Base-by-base conservation (phyloP, 306 rosid species). In the Biancaea sappan region DNA sequence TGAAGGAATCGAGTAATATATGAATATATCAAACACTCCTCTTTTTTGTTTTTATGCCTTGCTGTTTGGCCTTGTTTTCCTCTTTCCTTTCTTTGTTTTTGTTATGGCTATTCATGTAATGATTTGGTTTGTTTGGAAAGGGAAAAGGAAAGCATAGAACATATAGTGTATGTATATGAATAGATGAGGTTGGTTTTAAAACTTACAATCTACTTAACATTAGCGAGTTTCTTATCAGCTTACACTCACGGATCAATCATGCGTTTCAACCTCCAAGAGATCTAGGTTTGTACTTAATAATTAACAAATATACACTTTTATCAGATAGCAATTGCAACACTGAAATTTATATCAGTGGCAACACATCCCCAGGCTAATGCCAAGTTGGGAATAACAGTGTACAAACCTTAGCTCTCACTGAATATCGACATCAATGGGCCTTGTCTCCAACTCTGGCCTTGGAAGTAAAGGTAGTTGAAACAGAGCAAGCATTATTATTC, bases 1-100 rank as follows among this genome's bases (percentile, higher is more conserved):
- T 0, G 96, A 93, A 84, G 94, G 66, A 69, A 72, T 25, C 26
- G 86, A 89, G 79, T 84, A 60, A 24, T 22, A 63, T 71, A 29
- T 12, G 14, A 32, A 31, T 32, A 69, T 18, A 16, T 37, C 1
- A 60, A 26, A 41, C 15, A 12, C 10, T 21, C 6, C 40, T 34
- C 46, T 51, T 4, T 54, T 53, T 58, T 53, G 0, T 26, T 3
- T n/a, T 57, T 53, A 13, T 48, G 8, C 1, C 9, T 40, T 72
- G 62, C 26, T 56, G 75, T 64, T 41, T 54, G 2, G 46, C 1
- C 64, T 67, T 8, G 44, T 54, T 80, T 68, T 57, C 26, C 50
- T 24, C 70, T 81, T 76, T 78, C 65, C 66, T 64, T 77, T 11
- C 66, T 63, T 3, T 64, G 67, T 34, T 72, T 8, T 32, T 12